Evolutionary conservation across 2,329 filamentous ascomycete genomes (phyloP).

Genomic region (Diaporthe australafricana): DNA sequence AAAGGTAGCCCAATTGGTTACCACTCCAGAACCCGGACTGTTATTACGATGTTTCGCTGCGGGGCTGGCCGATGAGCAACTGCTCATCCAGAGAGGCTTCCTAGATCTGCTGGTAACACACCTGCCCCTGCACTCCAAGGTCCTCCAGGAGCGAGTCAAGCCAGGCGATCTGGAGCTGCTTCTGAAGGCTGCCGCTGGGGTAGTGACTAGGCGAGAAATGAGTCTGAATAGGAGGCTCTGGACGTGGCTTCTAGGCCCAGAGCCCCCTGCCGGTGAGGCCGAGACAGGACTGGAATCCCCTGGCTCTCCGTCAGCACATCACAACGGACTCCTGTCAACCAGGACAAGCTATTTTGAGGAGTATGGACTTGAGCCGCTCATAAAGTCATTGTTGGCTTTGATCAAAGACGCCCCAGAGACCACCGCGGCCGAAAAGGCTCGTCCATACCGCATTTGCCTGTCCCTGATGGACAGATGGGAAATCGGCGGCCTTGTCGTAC

Average conservation of each 20-base stretch:
- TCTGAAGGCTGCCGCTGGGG: conserved; percentile 84
- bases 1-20: conserved; percentile 74
- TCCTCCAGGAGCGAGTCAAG: conserved; percentile 81
- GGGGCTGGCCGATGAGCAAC: conserved; percentile 86
- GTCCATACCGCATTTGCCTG: conserved; percentile 90
- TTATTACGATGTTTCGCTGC: conserved; percentile 92
- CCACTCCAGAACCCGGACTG: conserved; percentile 90
- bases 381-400: conserved; percentile 77
- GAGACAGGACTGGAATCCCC: conserved; percentile 61
- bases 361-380: conserved; percentile 80
- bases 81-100: conserved; percentile 93
- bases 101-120: conserved; percentile 92
- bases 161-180: conserved; percentile 83
- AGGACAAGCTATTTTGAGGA: conserved; percentile 86
- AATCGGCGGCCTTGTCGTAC: conserved; percentile 89
- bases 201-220: conserved; percentile 94
- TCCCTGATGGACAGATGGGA: conserved; percentile 99
- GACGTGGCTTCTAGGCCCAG: conserved; percentile 94
- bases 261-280: conserved; percentile 60
- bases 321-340: conserved; percentile 61
- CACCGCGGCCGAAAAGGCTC: conserved; percentile 76
- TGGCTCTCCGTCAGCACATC: conserved; percentile 53
- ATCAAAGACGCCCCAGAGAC: conserved; percentile 67
- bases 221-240: conserved; percentile 94
- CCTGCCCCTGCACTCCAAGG: conserved; percentile 83